A percentile compares a stretch with the other conserved stretches of the same genome.
These are phyloP conservation scores for Kregervanrija delftensis DNA, from an alignment of 805 yeast genomes.

Conservation along the genomic window DNA sequence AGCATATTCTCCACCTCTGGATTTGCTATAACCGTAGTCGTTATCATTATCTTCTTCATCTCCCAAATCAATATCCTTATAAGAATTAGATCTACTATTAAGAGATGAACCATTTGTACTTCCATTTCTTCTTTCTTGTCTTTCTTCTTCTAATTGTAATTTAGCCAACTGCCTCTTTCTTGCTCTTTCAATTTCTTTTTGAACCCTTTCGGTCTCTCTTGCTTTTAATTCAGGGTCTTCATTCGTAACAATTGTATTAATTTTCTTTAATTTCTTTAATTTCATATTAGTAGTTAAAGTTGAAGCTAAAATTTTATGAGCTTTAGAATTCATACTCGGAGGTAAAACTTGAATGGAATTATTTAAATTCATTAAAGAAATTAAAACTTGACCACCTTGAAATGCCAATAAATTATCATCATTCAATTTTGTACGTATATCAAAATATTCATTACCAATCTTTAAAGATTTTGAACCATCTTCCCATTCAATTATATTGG, in stretches of 20 bases:
- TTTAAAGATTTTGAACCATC: conserved; percentile 86
- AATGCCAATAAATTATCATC: conserved; percentile 71
- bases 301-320: conserved; percentile 73
- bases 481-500: conserved; percentile 88
- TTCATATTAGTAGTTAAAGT: conserved; percentile 50
- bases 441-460: conserved; percentile 83
- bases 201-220: conserved; percentile 59
- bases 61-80: conserved; percentile 38
- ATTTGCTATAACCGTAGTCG: conserved; percentile 9
- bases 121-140: conserved; percentile 36
- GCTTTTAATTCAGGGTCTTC: conserved; percentile 69
- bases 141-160: conserved; percentile 49
- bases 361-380: conserved; percentile 56
- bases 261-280: conserved; percentile 37
- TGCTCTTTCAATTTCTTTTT: conserved; percentile 53
- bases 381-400: conserved; percentile 64
- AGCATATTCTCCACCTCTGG: conserved; percentile 11
- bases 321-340: conserved; percentile 78
- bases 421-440: conserved; percentile 56
- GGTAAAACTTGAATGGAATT: conserved; percentile 76
- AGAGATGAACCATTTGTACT: conserved; percentile 10
- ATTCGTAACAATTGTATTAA: conserved; percentile 43
- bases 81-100: conserved; percentile 25
- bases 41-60: conserved; percentile 26
- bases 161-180: conserved; percentile 56